Conservation (phyloP, 2,329 filamentous ascomycete genomes). For the Colletotrichum sansevieriae region DNA sequence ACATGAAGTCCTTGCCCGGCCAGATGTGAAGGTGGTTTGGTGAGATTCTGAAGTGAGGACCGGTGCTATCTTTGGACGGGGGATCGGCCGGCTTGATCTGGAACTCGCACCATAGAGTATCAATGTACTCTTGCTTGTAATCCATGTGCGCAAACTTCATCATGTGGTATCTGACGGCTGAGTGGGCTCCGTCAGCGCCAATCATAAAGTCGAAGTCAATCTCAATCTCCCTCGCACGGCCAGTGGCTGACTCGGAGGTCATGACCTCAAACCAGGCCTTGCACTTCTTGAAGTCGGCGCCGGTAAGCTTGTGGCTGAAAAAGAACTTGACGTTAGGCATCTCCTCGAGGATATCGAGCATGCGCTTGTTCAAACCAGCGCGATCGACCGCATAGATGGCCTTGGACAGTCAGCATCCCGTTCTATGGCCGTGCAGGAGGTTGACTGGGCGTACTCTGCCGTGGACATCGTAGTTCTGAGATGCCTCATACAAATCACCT, state of each 20-base stretch:
- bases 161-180: conserved; percentile 88
- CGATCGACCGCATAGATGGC: conserved; percentile 89
- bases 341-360: conserved; percentile 85
- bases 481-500: conserved; percentile 78
- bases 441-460: conserved; percentile 72
- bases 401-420: conserved; percentile 56
- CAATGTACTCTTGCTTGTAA: conserved; percentile 95
- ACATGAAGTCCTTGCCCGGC: conserved; percentile 96
- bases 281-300: conserved; percentile 83
- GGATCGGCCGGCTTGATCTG: conserved; percentile 71
- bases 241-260: conserved; percentile 49
- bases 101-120: conserved; percentile 98
- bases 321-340: conserved; percentile 91
- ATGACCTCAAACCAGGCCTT: conserved; percentile 88
- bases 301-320: conserved; percentile 94
- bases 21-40: conserved; percentile 97
- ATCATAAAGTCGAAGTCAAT: conserved; percentile 93
- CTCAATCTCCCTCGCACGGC: conserved; percentile 78
- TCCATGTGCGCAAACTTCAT: conserved; percentile 96
- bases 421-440: rapidly evolving
- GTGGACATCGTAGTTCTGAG: conserved; percentile 92
- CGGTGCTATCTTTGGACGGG: conserved; percentile 55
- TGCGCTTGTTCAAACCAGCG: conserved; percentile 81
- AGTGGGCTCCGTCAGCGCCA: conserved; percentile 95
- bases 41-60: conserved; percentile 78